phyloP scores from a whole-genome alignment of 208 protist species.

The Strigomonas culicis region DNA sequence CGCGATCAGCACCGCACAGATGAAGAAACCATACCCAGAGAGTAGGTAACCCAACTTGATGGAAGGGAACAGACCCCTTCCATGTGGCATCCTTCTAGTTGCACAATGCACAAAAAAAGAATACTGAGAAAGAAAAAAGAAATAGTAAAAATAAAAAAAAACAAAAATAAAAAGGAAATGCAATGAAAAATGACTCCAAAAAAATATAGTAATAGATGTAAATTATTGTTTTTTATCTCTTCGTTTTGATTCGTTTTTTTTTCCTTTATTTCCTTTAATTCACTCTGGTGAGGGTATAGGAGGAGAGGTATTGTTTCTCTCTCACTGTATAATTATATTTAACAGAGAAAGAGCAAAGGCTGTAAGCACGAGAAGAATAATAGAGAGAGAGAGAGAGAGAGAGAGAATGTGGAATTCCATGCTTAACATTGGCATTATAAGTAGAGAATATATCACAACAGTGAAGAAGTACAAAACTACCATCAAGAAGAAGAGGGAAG shows the following conservation, averaged over 20 bases:
- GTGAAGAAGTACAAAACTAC: not conserved
- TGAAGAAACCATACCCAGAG: constrained; percentile 18
- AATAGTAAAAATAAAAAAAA: constrained; percentile 16
- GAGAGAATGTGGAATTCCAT: not conserved
- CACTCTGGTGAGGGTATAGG: not conserved
- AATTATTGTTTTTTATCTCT: not conserved
- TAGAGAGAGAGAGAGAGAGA: not conserved
- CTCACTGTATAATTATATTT: too few species aligned
- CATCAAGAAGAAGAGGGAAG: constrained; percentile 6
- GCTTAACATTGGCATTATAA: not conserved
- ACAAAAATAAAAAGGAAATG: not conserved
- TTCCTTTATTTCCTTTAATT: not conserved
- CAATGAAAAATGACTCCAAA: constrained; percentile 5
- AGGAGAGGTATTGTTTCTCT: not conserved
- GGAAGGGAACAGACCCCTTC: not conserved
- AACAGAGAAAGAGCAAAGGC: too few species aligned
- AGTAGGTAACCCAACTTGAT: constrained; percentile 14
- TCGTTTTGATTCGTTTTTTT: not conserved
- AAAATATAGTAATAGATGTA: constrained; percentile 8
- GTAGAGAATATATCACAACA: not conserved
- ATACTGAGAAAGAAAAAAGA: constrained; percentile 13
- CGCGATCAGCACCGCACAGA: constrained; percentile 19
- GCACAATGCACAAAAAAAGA: constrained; percentile 10
- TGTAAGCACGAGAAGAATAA: not conserved
- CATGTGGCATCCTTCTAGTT: too few species aligned